phyloP scores from a whole-genome alignment of 2,329 filamentous ascomycete species.

The Thelonectria blattea region DNA sequence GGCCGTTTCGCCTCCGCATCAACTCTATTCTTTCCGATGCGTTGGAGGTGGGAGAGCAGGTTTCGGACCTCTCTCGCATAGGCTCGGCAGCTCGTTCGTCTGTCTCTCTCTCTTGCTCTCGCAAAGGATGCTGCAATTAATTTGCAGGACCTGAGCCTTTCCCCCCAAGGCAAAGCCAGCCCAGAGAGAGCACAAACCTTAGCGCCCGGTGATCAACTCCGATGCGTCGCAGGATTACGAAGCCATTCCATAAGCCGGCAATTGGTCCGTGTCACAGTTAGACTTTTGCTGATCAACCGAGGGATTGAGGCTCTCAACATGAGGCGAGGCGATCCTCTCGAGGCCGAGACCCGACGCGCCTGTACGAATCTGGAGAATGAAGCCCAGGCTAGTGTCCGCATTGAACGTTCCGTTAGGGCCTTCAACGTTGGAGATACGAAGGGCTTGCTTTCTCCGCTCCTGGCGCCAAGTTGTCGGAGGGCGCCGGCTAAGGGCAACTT shows the following conservation, averaged over 20 bases:
- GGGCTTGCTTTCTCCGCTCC: not conserved
- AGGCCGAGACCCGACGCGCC: conserved; percentile 3
- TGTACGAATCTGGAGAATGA: conserved; percentile 9
- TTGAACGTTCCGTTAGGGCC: not conserved
- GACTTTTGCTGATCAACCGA: not conserved
- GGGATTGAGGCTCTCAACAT: not conserved
- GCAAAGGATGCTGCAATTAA: not conserved
- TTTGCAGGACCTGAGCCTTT: not conserved
- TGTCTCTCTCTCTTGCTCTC: not conserved
- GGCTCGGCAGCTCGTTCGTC: not conserved
- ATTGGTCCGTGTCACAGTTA: not conserved
- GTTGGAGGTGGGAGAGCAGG: not conserved
- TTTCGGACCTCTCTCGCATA: not conserved
- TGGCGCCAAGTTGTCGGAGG: not conserved
- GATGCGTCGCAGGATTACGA: not conserved
- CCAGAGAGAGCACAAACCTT: not conserved
- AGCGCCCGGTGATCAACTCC: not conserved
- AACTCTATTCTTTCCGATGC: not conserved
- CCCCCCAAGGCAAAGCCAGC: not conserved
- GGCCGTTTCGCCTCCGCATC: not conserved
- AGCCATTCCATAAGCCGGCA: conserved; percentile 1
- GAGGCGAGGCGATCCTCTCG: not conserved
- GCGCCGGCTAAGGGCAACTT: not conserved
- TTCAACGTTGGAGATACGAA: not conserved
- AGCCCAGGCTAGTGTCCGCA: not conserved